A percentile compares a stretch with the other conserved stretches of the same genome.
Evolutionary conservation across 768 basidiomycete genomes (phyloP).

Genomic region (Trametes punicea): DNA sequence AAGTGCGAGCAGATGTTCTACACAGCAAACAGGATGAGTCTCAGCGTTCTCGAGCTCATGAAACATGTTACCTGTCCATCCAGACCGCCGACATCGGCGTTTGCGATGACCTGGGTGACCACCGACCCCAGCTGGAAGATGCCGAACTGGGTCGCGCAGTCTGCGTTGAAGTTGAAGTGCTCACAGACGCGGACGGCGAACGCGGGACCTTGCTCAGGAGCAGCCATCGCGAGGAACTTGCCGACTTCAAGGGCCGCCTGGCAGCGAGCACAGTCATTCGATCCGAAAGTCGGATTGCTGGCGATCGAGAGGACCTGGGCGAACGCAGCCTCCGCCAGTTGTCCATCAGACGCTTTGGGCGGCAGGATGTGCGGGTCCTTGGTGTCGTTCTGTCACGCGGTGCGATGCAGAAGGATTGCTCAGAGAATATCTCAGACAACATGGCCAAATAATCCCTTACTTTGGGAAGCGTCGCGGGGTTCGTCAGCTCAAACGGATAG

Average conservation of each 20-base stretch:
- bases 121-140: slow-evolving; percentile 50
- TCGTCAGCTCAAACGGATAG: slow-evolving; percentile 61
- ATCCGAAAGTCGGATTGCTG: slow-evolving; percentile 49
- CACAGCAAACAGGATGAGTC: not conserved
- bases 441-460: slow-evolving; percentile 22
- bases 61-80: slow-evolving; percentile 59
- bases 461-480: slow-evolving; percentile 56
- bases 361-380: slow-evolving; percentile 66
- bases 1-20: slow-evolving; percentile 16
- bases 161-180: slow-evolving; percentile 43
- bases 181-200: slow-evolving; percentile 61
- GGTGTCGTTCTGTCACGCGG: slow-evolving; percentile 44
- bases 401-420: not conserved
- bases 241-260: slow-evolving; percentile 56
- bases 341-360: slow-evolving; percentile 44
- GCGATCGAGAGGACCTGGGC: slow-evolving; percentile 55
- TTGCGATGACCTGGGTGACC: slow-evolving; percentile 68
- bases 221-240: slow-evolving; percentile 64
- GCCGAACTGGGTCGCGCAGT: slow-evolving; percentile 50
- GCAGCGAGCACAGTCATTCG: slow-evolving; percentile 56
- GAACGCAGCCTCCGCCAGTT: slow-evolving; percentile 50
- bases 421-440: not conserved
- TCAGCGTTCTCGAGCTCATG: not conserved
- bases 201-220: slow-evolving; percentile 56
- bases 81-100: slow-evolving; percentile 66